These are phyloP conservation scores for Botrytis aclada DNA, from an alignment of 2,329 filamentous ascomycete genomes.

Conservation along the genomic window DNA sequence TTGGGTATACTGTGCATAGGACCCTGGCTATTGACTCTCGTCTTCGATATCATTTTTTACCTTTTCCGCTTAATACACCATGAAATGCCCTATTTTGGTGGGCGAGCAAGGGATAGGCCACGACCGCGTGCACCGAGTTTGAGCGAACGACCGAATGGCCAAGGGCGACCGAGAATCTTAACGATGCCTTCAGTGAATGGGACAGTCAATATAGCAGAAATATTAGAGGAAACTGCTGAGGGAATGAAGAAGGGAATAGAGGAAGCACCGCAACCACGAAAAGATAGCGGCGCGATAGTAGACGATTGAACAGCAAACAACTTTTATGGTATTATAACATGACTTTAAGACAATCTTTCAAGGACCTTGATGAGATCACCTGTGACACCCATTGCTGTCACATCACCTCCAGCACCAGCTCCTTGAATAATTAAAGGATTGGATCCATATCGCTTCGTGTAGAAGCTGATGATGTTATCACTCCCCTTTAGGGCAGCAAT, in stretches of 20 bases:
- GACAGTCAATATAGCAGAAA: constrained; percentile 13
- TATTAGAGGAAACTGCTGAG: constrained; percentile 18
- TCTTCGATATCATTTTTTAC: constrained; percentile 64
- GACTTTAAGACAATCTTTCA: constrained; percentile 46
- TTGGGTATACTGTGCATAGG: constrained; percentile 58
- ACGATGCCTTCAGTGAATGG: constrained; percentile 23
- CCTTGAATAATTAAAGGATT: constrained; percentile 95
- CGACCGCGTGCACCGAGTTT: constrained; percentile 61
- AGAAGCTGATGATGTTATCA: constrained; percentile 99
- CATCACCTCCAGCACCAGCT: constrained; percentile 87
- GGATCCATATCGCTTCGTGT: constrained; percentile 88
- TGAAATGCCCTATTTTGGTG: constrained; percentile 58
- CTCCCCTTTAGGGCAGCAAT: constrained; percentile 95
- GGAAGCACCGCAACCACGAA: constrained; percentile 24
- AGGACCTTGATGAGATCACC: constrained; percentile 88
- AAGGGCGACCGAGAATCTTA: constrained; percentile 36
- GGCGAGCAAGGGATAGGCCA: constrained; percentile 56
- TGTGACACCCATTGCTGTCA: constrained; percentile 98
- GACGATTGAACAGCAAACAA: constrained; percentile 23
- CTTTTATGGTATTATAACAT: constrained; percentile 21
- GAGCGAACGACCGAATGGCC: constrained; percentile 53
- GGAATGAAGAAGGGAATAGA: constrained; percentile 27
- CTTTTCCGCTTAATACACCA: constrained; percentile 55
- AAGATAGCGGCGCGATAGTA: constrained; percentile 23
- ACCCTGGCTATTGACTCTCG: constrained; percentile 59